Conservation (phyloP, 2,329 filamentous ascomycete genomes). For the Mycogone perniciosa region DNA sequence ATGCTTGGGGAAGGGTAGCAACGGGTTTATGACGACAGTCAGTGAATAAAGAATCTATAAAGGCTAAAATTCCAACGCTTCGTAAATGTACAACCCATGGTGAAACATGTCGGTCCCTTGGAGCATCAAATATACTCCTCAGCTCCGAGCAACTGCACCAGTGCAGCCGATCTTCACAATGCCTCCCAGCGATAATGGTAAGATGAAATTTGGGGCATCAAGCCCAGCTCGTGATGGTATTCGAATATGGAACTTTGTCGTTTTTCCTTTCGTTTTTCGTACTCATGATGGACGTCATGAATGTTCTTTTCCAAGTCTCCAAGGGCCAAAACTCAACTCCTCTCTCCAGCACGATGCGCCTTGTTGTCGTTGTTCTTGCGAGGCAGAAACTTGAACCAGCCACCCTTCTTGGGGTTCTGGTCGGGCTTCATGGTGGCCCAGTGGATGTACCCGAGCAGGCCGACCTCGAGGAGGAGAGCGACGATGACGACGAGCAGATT, state of each 20-base stretch:
- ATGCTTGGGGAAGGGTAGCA: neutral
- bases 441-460: slow-evolving; percentile 53
- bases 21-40: no score
- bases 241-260: no score
- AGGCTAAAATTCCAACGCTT: no score
- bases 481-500: slow-evolving; percentile 50
- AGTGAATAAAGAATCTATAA: neutral
- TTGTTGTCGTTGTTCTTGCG: no score
- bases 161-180: neutral
- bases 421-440: slow-evolving; percentile 55
- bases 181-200: neutral
- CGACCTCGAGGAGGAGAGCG: slow-evolving; percentile 38
- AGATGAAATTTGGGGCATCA: neutral
- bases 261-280: no score
- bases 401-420: slow-evolving; percentile 44
- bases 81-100: no score
- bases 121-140: neutral
- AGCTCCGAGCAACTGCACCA: neutral
- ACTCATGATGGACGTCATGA: no score
- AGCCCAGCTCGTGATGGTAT: neutral
- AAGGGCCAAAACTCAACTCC: no score
- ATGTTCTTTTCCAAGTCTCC: no score
- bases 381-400: no score
- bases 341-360: no score
- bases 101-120: no score